Evolutionary conservation across 2,329 filamentous ascomycete genomes (phyloP), one percentile per base, ranked within the genome.

Genomic region (Trichoderma sp.): DNA sequence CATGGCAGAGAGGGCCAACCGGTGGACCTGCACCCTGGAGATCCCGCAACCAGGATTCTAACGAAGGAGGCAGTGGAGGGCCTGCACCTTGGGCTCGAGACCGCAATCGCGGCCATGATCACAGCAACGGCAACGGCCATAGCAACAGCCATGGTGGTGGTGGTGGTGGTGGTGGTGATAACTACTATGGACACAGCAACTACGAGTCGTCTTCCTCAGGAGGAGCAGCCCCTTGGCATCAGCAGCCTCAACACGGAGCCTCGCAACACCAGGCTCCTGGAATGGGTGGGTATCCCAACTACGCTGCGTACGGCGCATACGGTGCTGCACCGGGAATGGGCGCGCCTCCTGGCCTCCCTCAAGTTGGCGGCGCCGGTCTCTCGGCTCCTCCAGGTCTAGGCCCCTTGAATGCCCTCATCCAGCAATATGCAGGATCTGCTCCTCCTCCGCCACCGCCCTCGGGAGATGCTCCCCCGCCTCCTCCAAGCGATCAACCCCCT

Each of bases 1-100:
- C 94, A 61, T 97, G 94, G 94, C 91, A 97, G 78, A 89, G 92
- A 76, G 92, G 91, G 46, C 92, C 93, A 21, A 94, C 91, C 34
- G 93, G 92, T 69, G 93, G 90, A 69, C 87, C 92, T 77, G 94
- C 94, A 73, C 94, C 94, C 8, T 97, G 94, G 93, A 85, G 87
- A 69, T 81, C 79, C 32, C 85, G 88, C 72, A 79, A 80, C 69
- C 84, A 86, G 58, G 85, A 88, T 69, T 81, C 84, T 72, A 81
- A 83, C 60, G 83, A 85, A 65, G 78, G 78, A 49, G 78, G 79
- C 61, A 80, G 80, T 51, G 76, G 80, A 58, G 81, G 81, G 69
- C 83, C 59, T 79, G 86, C 87, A 70, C 87, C 88, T n/a, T 90
- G 87, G 87, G 84, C 84, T 55, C 84, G 86, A 70, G 89, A 91